Conservation (phyloP, 2,329 filamentous ascomycete species). For the Triangularia verruculosa region DNA sequence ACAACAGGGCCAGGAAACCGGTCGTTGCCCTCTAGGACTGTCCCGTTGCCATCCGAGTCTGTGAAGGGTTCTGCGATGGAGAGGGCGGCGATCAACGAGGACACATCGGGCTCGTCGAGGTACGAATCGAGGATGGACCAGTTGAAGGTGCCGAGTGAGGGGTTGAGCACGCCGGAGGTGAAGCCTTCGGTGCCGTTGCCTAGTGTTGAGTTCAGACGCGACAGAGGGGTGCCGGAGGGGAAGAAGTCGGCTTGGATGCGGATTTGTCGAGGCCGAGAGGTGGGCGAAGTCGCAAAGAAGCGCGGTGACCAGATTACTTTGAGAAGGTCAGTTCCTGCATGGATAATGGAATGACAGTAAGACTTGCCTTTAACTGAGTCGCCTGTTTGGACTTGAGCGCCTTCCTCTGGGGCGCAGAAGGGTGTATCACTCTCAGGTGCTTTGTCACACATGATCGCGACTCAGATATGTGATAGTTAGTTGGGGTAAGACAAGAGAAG, state of each 20-base stretch:
- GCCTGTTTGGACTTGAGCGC: slow-evolving; percentile 12
- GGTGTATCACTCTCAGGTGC: neutral
- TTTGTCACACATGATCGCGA: slow-evolving; percentile 16
- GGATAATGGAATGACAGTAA: neutral
- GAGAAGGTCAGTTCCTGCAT: neutral
- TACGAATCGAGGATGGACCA: slow-evolving; percentile 16
- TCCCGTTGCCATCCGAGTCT: neutral
- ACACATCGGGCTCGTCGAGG: slow-evolving; percentile 4
- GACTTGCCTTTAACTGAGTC: slow-evolving; percentile 14
- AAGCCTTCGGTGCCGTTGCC: slow-evolving; percentile 8
- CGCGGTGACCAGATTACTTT: slow-evolving; percentile 21
- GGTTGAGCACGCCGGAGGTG: slow-evolving; percentile 13
- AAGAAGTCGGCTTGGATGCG: slow-evolving; percentile 20
- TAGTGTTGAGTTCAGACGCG: neutral
- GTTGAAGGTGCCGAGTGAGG: slow-evolving; percentile 9
- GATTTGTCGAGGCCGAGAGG: slow-evolving; percentile 5
- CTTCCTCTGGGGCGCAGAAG: slow-evolving; percentile 16
- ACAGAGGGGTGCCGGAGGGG: neutral
- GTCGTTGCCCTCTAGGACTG: slow-evolving; percentile 3
- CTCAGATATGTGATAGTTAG: neutral
- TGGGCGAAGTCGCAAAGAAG: slow-evolving; percentile 15
- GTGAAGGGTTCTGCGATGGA: slow-evolving; percentile 16
- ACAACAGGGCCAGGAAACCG: slow-evolving; percentile 14
- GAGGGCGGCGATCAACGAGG: slow-evolving; percentile 10
- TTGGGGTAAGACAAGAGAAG: neutral